These are phyloP conservation scores for Poteriospumella lacustris DNA, from an alignment of 108 stramenopile species.

Conservation along the genomic window DNA sequence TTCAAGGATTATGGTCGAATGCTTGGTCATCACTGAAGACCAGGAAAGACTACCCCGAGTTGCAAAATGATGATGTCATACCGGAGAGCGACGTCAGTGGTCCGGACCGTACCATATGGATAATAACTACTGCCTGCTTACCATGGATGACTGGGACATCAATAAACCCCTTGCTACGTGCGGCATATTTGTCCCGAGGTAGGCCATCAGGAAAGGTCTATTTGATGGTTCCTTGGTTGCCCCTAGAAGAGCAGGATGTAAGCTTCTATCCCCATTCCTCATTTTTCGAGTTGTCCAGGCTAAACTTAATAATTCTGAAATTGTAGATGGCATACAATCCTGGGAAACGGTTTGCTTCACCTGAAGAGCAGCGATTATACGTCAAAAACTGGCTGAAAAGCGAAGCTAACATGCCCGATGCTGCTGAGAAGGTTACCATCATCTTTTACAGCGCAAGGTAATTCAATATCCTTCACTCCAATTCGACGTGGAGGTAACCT, in stretches of 20 bases:
- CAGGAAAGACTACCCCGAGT: not conserved
- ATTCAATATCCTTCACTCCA: not conserved
- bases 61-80: slow-evolving; percentile 25
- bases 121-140: slow-evolving; percentile 76
- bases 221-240: slow-evolving; percentile 78
- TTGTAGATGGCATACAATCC: slow-evolving; percentile 34
- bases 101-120: slow-evolving; percentile 61
- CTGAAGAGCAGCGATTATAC: slow-evolving; percentile 64
- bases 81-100: slow-evolving; percentile 41
- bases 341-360: slow-evolving; percentile 56
- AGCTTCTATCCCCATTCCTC: too few relatives aligned
- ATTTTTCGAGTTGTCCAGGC: too few relatives aligned
- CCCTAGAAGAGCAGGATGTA: slow-evolving; percentile 56
- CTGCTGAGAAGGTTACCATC: slow-evolving; percentile 44
- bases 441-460: slow-evolving; percentile 16
- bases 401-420: slow-evolving; percentile 62
- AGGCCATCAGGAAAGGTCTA: slow-evolving; percentile 64
- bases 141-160: slow-evolving; percentile 90
- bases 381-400: slow-evolving; percentile 61
- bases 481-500: slow-evolving; percentile 45
- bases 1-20: not conserved
- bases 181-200: slow-evolving; percentile 66
- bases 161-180: slow-evolving; percentile 77
- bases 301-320: too few relatives aligned
- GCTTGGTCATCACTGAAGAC: not conserved